These are phyloP conservation scores for Lactifluus hygrophoroides DNA, from an alignment of 768 basidiomycete species.

Conservation along the genomic window DNA sequence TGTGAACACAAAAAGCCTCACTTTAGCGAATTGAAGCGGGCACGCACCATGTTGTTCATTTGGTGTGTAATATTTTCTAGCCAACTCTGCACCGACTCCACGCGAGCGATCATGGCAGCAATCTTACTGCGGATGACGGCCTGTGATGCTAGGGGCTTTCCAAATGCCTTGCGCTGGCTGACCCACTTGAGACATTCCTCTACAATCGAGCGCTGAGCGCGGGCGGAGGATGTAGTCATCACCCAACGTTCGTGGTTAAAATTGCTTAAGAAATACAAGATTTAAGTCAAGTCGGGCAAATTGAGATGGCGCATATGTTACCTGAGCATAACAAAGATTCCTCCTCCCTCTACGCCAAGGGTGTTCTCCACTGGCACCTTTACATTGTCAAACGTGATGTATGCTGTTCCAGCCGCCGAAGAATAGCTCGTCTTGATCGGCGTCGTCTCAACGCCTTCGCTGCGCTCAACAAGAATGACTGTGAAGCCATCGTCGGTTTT, in stretches of 20 bases:
- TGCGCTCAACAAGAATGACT: conserved; percentile 77
- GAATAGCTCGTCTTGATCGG: conserved; percentile 90
- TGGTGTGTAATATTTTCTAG: conserved; percentile 81
- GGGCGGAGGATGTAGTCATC: conserved; percentile 67
- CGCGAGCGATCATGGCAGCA: conserved; percentile 80
- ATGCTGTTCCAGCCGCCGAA: conserved; percentile 76
- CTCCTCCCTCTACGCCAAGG: conserved; percentile 71
- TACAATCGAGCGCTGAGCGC: conserved; percentile 55
- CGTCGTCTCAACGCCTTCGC: conserved; percentile 76
- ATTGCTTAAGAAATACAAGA: conserved; percentile 42
- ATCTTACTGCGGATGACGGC: conserved; percentile 85
- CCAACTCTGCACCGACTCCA: conserved; percentile 80
- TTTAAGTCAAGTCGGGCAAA: neutral
- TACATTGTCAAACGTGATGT: conserved; percentile 76
- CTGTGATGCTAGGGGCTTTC: conserved; percentile 75
- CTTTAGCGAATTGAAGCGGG: conserved; percentile 2
- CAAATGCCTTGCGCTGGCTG: conserved; percentile 84
- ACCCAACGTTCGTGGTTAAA: conserved; percentile 96
- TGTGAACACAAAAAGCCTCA: conserved; percentile 24
- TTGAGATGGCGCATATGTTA: conserved; percentile 6
- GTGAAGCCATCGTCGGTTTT: conserved; percentile 71
- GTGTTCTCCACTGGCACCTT: conserved; percentile 84
- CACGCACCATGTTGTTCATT: conserved; percentile 72
- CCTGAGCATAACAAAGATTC: conserved; percentile 57
- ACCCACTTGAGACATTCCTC: conserved; percentile 92